Conservation (phyloP, 2,329 filamentous ascomycete genomes). For the Colletotrichum sansevieriae region DNA sequence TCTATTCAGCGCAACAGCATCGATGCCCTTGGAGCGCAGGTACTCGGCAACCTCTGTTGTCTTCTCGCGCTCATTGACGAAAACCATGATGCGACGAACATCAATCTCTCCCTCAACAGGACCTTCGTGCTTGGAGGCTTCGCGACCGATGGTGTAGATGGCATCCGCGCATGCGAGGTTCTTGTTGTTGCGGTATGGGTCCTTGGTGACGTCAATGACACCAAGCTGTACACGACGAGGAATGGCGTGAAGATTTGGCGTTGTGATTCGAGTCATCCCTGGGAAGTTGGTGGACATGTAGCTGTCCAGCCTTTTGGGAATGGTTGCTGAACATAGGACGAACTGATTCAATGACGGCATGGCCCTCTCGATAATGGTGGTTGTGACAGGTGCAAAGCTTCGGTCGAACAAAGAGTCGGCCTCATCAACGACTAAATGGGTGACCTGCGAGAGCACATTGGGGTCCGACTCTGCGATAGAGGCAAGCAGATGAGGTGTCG, state of each 20-base stretch:
- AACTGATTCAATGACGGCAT: conserved; percentile 87
- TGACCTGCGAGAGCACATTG: conserved; percentile 91
- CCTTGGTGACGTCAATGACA: conserved; percentile 89
- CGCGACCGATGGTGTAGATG: conserved; percentile 92
- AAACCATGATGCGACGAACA: conserved; percentile 90
- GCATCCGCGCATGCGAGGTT: conserved; percentile 93
- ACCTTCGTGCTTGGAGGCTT: conserved; percentile 71
- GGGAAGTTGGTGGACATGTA: conserved; percentile 88
- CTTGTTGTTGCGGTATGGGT: conserved; percentile 96
- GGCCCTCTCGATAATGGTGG: conserved; percentile 83
- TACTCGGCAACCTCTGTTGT: conserved; percentile 85
- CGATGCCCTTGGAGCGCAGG: conserved; percentile 86
- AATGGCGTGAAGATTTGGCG: conserved; percentile 95
- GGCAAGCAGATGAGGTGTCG: conserved; percentile 89
- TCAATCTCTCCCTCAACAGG: conserved; percentile 68
- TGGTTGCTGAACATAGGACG: conserved; percentile 95
- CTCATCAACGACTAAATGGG: conserved; percentile 91
- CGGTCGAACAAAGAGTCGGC: conserved; percentile 96
- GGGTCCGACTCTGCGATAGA: conserved; percentile 92
- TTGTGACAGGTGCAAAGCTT: conserved; percentile 88
- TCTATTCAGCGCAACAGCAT: conserved; percentile 86
- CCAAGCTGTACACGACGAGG: conserved; percentile 94
- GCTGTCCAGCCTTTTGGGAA: conserved; percentile 88
- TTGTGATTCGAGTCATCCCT: conserved; percentile 86
- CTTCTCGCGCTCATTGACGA: conserved; percentile 95